Evolutionary conservation across 139 green algal species (phyloP).

Genomic region (Nannochloris sp.): DNA sequence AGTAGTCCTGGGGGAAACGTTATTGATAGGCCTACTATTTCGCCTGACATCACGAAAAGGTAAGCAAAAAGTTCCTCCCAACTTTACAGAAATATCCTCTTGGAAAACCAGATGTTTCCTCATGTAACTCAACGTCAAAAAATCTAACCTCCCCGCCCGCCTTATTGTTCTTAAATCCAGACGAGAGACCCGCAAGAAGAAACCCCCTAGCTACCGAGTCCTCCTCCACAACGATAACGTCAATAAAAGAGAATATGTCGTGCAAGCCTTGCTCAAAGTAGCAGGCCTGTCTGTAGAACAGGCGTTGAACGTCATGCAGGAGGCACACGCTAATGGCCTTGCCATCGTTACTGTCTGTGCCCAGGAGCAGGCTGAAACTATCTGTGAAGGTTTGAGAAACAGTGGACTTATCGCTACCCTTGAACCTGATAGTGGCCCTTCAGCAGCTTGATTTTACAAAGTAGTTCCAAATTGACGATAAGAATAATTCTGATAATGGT

Average conservation of each 20-base stretch:
- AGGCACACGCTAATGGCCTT: constrained; percentile 79
- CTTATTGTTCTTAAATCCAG: no score
- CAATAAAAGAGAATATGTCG: constrained; percentile 89
- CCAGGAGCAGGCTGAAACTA: constrained; percentile 79
- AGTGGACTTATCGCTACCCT: constrained; percentile 83
- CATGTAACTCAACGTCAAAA: no score
- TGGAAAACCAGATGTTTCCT: no score
- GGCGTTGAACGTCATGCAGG: constrained; percentile 84
- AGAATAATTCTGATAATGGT: neutral
- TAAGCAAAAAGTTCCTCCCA: no score
- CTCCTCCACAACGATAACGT: constrained; percentile 90
- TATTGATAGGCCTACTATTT: neutral
- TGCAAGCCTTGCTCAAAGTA: constrained; percentile 84
- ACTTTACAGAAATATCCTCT: no score
- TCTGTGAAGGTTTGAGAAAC: constrained; percentile 68
- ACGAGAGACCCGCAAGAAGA: neutral
- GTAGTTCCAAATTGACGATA: no score
- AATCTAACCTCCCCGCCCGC: no score
- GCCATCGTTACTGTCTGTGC: constrained; percentile 68
- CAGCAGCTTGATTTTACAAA: no score
- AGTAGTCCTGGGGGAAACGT: neutral
- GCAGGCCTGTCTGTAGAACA: constrained; percentile 73
- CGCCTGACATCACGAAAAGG: neutral
- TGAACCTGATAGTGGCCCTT: constrained; percentile 56
- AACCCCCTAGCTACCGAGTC: constrained; percentile 70